These are phyloP conservation scores for Ajuga reptans DNA, from an alignment of 305 asterid species.

Conservation along the genomic window DNA sequence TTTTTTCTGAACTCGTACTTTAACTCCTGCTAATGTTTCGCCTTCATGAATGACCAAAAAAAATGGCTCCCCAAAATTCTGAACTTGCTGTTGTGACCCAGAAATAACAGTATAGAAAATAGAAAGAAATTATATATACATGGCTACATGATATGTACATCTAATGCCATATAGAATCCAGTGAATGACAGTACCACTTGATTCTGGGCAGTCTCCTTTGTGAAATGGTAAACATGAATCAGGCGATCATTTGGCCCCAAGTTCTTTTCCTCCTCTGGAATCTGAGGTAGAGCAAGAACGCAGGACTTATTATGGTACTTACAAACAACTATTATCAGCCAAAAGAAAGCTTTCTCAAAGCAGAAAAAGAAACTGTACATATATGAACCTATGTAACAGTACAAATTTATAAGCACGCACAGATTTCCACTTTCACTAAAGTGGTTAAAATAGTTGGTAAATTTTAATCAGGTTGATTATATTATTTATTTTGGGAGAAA, in stretches of 20 bases:
- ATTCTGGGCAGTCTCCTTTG: slow-evolving; percentile 64
- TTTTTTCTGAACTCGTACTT: slow-evolving; percentile 63
- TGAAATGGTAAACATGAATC: slow-evolving; percentile 77
- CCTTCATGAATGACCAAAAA: slow-evolving; percentile 69
- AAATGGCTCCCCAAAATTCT: slow-evolving; percentile 86
- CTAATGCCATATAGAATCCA: slow-evolving; percentile 8
- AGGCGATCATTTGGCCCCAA: slow-evolving; percentile 61
- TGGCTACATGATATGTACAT: neutral
- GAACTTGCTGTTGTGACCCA: slow-evolving; percentile 48
- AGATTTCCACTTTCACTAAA: slow-evolving; percentile 1
- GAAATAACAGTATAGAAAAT: neutral
- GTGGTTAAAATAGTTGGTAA: neutral
- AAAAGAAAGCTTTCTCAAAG: neutral
- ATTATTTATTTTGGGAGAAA: neutral
- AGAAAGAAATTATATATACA: neutral
- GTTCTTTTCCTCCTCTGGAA: slow-evolving; percentile 77
- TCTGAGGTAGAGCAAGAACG: slow-evolving; percentile 32
- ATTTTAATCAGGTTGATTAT: neutral
- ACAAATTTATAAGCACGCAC: neutral
- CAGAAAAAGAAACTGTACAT: neutral
- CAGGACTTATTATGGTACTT: neutral
- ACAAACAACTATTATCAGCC: neutral
- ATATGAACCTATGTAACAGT: neutral
- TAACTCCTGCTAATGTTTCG: slow-evolving; percentile 61
- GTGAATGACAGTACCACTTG: slow-evolving; percentile 43